Evolutionary conservation across 1,139 yeast species (phyloP), one percentile per base, ranked within the genome.

Genomic region (Kluyveromyces sp.): DNA sequence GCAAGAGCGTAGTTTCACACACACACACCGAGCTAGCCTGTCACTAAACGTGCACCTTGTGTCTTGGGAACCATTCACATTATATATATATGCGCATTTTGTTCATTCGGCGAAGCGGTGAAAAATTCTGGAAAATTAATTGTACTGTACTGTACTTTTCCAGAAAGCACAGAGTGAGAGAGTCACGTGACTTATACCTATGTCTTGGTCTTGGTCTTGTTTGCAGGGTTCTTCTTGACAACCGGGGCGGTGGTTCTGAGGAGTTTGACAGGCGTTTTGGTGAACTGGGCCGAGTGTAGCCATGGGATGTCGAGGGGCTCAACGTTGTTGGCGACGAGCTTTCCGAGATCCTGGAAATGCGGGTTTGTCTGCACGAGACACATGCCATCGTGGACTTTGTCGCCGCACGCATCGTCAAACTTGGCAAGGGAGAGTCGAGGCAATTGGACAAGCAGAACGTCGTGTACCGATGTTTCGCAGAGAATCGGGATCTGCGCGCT

Each of bases 401-500:
- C 38, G 7, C n/a, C 15, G 27, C 42, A 37, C 25, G 47, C 41
- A n/a, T 43, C 45, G 31, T 34, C 45, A 37, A 50, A 43, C 33
- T 36, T 46, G 15, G 45, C 34, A 31, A 48, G 39, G 28, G 63
- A 50, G 25, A 60, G 58, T 25, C 45, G 50, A 10, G 65, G 65
- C 41, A 61, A 47, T 42, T 60, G 64, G 25, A 60, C 56, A 35
- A 61, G 37, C 7, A 53, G 53, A n/a, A 57, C 58, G 10, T 49
- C 39, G 25, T 44, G 41, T 2, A 35, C 39, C 21, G 61, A 51
- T 45, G 53, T 49, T 39, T 52, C 56, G 41, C 58, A 50, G 33
- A 60, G 42, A 25, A 57, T 39, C 6, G 66, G 66, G 2, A 62
- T 42, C 42, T 62, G 66, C 42, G 60, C 55, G 34, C 59, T 35